A percentile compares a stretch with the other conserved stretches of the same genome.
phyloP scores from a whole-genome alignment of 1,139 yeast genomes.

The Yamadazyma diddensiae region DNA sequence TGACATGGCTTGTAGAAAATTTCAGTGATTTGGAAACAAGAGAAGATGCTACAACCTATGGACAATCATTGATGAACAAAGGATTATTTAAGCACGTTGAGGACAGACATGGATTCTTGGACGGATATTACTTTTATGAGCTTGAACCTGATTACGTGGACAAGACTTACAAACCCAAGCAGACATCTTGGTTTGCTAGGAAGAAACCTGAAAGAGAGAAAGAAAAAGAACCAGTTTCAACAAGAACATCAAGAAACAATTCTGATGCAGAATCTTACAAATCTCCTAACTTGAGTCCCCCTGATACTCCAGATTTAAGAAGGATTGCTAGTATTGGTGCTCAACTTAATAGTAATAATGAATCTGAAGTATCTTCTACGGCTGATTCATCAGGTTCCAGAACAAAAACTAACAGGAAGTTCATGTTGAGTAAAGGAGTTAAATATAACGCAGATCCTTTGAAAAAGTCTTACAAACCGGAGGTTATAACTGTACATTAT shows the following conservation, averaged over 20 bases:
- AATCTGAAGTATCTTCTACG: slow-evolving; percentile 34
- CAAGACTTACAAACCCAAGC: slow-evolving; percentile 21
- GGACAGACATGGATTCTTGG: slow-evolving; percentile 75
- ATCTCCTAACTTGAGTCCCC: slow-evolving; percentile 24
- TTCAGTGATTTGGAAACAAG: slow-evolving; percentile 76
- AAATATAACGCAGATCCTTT: slow-evolving; percentile 75
- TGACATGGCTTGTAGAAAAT: slow-evolving; percentile 76
- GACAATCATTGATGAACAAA: slow-evolving; percentile 68
- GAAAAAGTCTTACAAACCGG: slow-evolving; percentile 71
- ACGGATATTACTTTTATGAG: slow-evolving; percentile 90
- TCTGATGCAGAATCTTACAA: slow-evolving; percentile 28
- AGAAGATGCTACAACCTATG: slow-evolving; percentile 80
- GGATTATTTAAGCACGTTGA: slow-evolving; percentile 81
- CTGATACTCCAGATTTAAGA: slow-evolving; percentile 22
- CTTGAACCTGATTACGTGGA: slow-evolving; percentile 57
- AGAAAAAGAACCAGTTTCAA: slow-evolving; percentile 15
- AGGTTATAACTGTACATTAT: slow-evolving; percentile 77
- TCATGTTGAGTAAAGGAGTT: slow-evolving; percentile 56
- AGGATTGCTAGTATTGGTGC: slow-evolving; percentile 21
- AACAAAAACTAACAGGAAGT: slow-evolving; percentile 22
- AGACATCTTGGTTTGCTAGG: slow-evolving; percentile 32
- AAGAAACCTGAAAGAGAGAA: slow-evolving; percentile 17
- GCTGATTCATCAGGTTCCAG: slow-evolving; percentile 27
- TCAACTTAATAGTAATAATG: slow-evolving; percentile 12
- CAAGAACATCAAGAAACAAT: slow-evolving; percentile 20